Evolutionary conservation across 164 flowering plant species (phyloP).

Genomic region (Tetrastigma voinierianum): DNA sequence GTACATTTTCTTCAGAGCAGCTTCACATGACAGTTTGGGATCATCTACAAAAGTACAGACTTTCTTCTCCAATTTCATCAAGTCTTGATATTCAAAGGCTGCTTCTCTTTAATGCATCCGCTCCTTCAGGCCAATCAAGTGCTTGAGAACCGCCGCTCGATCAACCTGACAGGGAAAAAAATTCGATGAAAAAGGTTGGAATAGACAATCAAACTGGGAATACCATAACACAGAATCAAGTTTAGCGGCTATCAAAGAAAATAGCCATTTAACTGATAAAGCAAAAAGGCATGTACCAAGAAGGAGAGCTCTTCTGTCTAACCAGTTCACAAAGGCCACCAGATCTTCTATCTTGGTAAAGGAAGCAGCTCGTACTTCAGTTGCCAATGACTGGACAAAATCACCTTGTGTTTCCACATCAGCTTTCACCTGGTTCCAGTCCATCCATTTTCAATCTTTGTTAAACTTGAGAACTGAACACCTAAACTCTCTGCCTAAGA

Average conservation of each 20-base stretch:
- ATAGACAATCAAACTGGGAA: neutral
- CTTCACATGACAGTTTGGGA: conserved; percentile 77
- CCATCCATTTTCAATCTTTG: conserved; percentile 10
- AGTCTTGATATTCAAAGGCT: conserved; percentile 89
- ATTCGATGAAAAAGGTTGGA: neutral
- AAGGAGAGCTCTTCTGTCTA: conserved; percentile 98
- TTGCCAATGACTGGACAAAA: conserved; percentile 85
- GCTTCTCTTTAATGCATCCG: conserved; percentile 98
- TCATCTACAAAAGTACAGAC: conserved; percentile 79
- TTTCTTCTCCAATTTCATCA: conserved; percentile 73
- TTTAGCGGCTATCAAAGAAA: neutral
- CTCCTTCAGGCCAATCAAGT: conserved; percentile 99
- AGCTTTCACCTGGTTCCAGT: conserved; percentile 79
- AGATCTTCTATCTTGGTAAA: conserved; percentile 79
- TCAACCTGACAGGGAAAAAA: conserved; percentile 57
- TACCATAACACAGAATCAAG: neutral
- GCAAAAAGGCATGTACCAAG: conserved; percentile 59
- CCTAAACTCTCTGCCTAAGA: neutral
- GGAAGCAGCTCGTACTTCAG: conserved; percentile 90
- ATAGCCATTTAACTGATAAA: neutral
- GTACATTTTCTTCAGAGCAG: conserved; percentile 95
- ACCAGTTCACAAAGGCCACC: conserved; percentile 91
- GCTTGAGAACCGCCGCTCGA: conserved; percentile 96
- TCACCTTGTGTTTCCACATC: conserved; percentile 99
- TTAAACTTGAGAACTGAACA: neutral